phyloP scores from a whole-genome alignment of 352 stramenopile species.

The Phytophthora litchii region DNA sequence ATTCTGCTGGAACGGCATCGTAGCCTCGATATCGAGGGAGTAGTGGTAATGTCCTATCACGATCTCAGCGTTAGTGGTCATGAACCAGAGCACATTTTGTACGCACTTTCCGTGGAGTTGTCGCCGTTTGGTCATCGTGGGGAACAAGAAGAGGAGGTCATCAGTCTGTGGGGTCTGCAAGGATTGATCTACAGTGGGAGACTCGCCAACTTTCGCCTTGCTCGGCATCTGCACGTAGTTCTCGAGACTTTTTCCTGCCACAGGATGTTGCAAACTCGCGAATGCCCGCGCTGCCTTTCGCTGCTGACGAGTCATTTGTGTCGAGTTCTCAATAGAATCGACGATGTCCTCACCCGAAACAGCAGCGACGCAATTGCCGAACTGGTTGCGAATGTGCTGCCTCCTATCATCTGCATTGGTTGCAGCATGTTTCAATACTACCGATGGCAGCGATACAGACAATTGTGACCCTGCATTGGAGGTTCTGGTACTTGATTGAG shows the following conservation, averaged over 20 bases:
- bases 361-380: constrained; percentile 8
- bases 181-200: neutral
- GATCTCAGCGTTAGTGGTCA: constrained; percentile 7
- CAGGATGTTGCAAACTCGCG: constrained; percentile 35
- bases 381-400: constrained; percentile 10
- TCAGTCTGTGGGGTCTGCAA: constrained; percentile 3
- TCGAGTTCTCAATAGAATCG: constrained; percentile 9
- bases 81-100: constrained; percentile 4
- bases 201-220: constrained; percentile 8
- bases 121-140: constrained; percentile 45
- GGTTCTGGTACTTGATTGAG: neutral
- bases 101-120: constrained; percentile 53
- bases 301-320: constrained; percentile 36
- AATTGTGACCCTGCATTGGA: neutral
- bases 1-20: constrained; percentile 20
- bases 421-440: constrained; percentile 28
- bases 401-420: constrained; percentile 14
- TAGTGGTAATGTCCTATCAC: constrained; percentile 36
- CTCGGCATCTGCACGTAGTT: constrained; percentile 13
- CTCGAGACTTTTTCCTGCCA: constrained; percentile 37
- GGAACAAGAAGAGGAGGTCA: constrained; percentile 44
- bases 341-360: constrained; percentile 9
- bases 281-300: constrained; percentile 40
- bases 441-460: constrained; percentile 22
- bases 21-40: constrained; percentile 39